A percentile compares a stretch with the other conserved stretches of the same genome.
phyloP scores from a whole-genome alignment of 31 red algal species.

The Bonnemaisonia californica region DNA sequence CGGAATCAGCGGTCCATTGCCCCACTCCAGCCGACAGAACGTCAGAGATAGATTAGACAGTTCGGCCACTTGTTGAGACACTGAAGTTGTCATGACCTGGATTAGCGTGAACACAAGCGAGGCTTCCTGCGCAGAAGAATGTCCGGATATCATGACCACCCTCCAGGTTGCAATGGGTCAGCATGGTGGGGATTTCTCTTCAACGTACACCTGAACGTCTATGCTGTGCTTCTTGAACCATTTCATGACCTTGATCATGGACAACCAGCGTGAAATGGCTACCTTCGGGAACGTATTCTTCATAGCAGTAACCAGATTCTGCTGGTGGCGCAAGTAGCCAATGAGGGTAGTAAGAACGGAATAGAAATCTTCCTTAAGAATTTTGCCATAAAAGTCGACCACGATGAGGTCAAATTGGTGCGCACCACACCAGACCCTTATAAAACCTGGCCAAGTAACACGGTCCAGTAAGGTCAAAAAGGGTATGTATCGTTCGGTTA shows the following conservation, averaged over 20 bases:
- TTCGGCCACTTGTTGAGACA: constrained; percentile 18
- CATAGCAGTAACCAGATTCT: constrained; percentile 22
- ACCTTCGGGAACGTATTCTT: constrained; percentile 8
- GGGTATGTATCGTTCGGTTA: not conserved
- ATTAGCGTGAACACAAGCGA: constrained; percentile 7
- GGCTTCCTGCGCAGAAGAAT: not conserved
- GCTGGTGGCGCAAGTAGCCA: not conserved
- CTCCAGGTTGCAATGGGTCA: not conserved
- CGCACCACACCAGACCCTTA: constrained; percentile 16
- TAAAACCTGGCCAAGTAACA: not conserved
- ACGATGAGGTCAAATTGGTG: constrained; percentile 20
- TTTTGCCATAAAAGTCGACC: not conserved
- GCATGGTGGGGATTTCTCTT: not conserved
- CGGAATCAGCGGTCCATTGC: constrained; percentile 2
- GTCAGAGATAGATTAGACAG: constrained; percentile 15
- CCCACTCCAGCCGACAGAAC: constrained; percentile 11
- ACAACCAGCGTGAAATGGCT: constrained; percentile 7
- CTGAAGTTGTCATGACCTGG: constrained; percentile 13
- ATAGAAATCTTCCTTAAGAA: constrained; percentile 8
- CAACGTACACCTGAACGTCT: constrained; percentile 2
- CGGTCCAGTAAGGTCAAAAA: not conserved
- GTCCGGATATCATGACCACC: not conserved
- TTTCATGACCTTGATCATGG: constrained; percentile 6
- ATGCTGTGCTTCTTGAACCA: constrained; percentile 15
- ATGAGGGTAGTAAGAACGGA: too few species aligned